These are phyloP conservation scores for Byssochlamys sp. DNA, from an alignment of 2,329 filamentous ascomycete genomes.

Conservation along the genomic window DNA sequence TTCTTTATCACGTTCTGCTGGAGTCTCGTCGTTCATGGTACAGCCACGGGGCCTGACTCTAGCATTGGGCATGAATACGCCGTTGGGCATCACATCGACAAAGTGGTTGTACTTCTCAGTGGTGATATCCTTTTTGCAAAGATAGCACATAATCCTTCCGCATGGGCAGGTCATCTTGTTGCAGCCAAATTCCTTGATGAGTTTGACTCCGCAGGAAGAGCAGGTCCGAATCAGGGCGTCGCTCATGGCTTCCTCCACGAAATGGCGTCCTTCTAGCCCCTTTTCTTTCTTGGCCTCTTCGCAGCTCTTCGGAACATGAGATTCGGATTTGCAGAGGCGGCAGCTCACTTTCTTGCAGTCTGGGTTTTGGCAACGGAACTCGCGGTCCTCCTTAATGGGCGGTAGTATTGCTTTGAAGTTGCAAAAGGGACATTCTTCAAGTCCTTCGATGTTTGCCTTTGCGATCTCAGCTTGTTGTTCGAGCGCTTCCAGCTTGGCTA, in stretches of 20 bases:
- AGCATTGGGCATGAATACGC: neutral
- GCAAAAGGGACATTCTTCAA: constrained; percentile 73
- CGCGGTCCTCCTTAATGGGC: constrained; percentile 56
- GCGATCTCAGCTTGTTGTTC: constrained; percentile 62
- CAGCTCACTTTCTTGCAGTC: constrained; percentile 58
- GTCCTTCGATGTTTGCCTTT: constrained; percentile 59
- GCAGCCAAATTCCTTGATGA: constrained; percentile 69
- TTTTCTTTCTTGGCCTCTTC: constrained; percentile 54
- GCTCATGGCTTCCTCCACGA: constrained; percentile 77
- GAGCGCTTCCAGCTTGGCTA: constrained; percentile 56
- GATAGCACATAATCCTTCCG: constrained; percentile 44
- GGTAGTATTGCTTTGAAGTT: constrained; percentile 67
- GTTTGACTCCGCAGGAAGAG: constrained; percentile 55
- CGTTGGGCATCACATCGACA: constrained; percentile 11
- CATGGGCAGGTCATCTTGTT: constrained; percentile 75
- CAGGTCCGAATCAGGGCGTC: constrained; percentile 67
- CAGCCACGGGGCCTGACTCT: constrained; percentile 39
- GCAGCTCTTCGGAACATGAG: constrained; percentile 65
- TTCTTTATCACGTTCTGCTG: constrained; percentile 8
- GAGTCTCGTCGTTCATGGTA: constrained; percentile 9
- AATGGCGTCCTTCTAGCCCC: constrained; percentile 52
- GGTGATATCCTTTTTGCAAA: constrained; percentile 54
- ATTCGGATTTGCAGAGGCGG: constrained; percentile 56
- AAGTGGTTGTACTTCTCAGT: constrained; percentile 61
- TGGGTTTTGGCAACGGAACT: constrained; percentile 62